phyloP scores from a whole-genome alignment of 78 protist genomes.

The Reticulomyxa filosa region DNA sequence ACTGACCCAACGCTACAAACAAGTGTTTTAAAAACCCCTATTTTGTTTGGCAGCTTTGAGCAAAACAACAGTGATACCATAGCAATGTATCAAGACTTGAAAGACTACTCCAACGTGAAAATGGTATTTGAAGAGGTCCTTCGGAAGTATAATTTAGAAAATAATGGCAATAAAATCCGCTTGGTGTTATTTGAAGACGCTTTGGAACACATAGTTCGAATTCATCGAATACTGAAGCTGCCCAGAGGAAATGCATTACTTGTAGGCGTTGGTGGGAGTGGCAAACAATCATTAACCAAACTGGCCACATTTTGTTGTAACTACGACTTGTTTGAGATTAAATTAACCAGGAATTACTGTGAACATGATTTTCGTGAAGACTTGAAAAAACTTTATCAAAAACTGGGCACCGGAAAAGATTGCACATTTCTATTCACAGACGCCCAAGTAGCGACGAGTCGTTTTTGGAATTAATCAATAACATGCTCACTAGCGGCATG shows the following conservation, averaged over 20 bases:
- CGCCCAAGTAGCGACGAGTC: conserved; percentile 48
- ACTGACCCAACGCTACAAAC: too few species aligned
- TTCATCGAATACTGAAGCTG: conserved; percentile 41
- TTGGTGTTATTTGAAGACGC: conserved; percentile 62
- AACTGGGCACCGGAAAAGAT: conserved; percentile 26
- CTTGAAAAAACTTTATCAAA: conserved; percentile 34
- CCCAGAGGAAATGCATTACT: conserved; percentile 66
- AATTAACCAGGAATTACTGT: conserved; percentile 42
- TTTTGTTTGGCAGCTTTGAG: conserved; percentile 40
- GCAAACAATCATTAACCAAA: conserved; percentile 47
- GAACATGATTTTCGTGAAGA: conserved; percentile 51
- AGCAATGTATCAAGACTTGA: conserved; percentile 38
- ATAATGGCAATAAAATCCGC: conserved; percentile 20
- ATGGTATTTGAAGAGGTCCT: conserved; percentile 22
- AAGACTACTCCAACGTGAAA: conserved; percentile 2
- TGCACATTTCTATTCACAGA: conserved; percentile 54
- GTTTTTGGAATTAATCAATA: conserved; percentile 58
- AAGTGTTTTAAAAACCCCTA: conserved; percentile 12
- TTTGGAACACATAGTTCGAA: conserved; percentile 42
- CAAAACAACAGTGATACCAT: background rate
- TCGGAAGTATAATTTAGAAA: conserved; percentile 31
- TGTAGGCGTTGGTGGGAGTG: conserved; percentile 68
- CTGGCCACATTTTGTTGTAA: conserved; percentile 46
- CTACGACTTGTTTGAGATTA: conserved; percentile 42
- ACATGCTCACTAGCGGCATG: conserved; percentile 60